Percentiles rank a stretch among this genome's conserved stretches.
These are phyloP conservation scores for Anaeramoeba flamelloides DNA, from an alignment of 78 protist genomes.

Conservation along the genomic window DNA sequence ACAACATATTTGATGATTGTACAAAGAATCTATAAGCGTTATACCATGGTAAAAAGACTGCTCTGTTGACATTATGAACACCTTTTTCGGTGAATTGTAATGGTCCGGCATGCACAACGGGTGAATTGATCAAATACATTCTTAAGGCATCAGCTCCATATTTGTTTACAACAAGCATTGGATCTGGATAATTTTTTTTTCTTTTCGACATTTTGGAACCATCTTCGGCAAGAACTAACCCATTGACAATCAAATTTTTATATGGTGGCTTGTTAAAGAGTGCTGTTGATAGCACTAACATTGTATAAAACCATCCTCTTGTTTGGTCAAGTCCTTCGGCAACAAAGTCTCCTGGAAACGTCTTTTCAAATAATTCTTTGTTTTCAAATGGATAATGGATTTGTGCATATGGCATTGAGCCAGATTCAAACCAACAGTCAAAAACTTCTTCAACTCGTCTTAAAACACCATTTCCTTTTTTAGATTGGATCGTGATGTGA, in stretches of 20 bases:
- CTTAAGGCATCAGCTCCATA: slow-evolving; percentile 95
- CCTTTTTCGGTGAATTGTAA: slow-evolving; percentile 71
- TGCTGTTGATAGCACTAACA: slow-evolving; percentile 88
- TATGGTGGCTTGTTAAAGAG: slow-evolving; percentile 85
- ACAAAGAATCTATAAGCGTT: slow-evolving; percentile 72
- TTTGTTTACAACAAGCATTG: slow-evolving; percentile 46
- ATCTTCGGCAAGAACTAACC: slow-evolving; percentile 91
- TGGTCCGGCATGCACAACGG: slow-evolving; percentile 89
- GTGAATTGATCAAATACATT: slow-evolving; percentile 89
- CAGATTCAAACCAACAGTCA: slow-evolving; percentile 99
- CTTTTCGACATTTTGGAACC: slow-evolving; percentile 92
- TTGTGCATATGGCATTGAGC: slow-evolving; percentile 40
- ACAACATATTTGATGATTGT: too few relatives aligned
- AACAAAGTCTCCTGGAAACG: slow-evolving; percentile 98
- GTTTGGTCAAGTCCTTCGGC: slow-evolving; percentile 98
- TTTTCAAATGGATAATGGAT: slow-evolving; percentile 96
- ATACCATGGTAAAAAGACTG: slow-evolving; percentile 87
- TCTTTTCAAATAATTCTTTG: slow-evolving; percentile 61
- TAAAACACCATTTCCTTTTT: too few relatives aligned
- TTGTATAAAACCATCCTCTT: slow-evolving; percentile 97
- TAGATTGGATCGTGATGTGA: slow-evolving; percentile 81
- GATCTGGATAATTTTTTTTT: slow-evolving; percentile 91
- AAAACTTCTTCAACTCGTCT: slow-evolving; percentile 83
- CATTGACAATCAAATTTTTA: slow-evolving; percentile 94
- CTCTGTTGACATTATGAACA: slow-evolving; percentile 61